A percentile compares a stretch with the other conserved stretches of the same genome.
phyloP scores from a whole-genome alignment of 257 asterid species.

The Nicotiana noctiflora region DNA sequence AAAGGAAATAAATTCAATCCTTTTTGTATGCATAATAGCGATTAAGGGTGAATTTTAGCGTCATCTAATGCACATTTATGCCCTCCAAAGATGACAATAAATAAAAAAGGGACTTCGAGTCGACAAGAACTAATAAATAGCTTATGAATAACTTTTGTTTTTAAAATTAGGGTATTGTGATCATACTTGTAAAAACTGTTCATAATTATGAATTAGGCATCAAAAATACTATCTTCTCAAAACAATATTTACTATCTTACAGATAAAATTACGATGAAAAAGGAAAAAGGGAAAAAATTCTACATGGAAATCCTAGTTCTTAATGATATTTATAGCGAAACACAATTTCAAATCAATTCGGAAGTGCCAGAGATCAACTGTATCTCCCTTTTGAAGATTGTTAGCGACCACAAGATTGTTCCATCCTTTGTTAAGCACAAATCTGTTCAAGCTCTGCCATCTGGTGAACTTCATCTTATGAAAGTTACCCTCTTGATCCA shows the following conservation, averaged over 20 bases:
- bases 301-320: neutral
- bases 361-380: neutral
- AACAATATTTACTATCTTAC: neutral
- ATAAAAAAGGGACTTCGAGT: too few species aligned
- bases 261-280: neutral
- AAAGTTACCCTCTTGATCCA: neutral
- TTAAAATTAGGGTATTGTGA: too few species aligned
- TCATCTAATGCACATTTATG: neutral
- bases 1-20: neutral
- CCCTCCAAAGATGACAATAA: neutral
- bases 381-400: neutral
- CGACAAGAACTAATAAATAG: too few species aligned
- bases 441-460: neutral
- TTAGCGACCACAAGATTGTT: neutral
- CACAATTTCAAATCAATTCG: neutral
- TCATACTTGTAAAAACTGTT: neutral
- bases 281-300: neutral
- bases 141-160: too few species aligned
- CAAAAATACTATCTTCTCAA: neutral
- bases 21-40: neutral
- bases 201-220: neutral
- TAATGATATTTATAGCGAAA: constrained; percentile 2
- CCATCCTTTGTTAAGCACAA: constrained; percentile 9
- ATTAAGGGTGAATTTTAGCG: neutral
- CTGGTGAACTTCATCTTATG: neutral